Conservation (phyloP, 306 rosid species). For the Casuarina glauca region DNA sequence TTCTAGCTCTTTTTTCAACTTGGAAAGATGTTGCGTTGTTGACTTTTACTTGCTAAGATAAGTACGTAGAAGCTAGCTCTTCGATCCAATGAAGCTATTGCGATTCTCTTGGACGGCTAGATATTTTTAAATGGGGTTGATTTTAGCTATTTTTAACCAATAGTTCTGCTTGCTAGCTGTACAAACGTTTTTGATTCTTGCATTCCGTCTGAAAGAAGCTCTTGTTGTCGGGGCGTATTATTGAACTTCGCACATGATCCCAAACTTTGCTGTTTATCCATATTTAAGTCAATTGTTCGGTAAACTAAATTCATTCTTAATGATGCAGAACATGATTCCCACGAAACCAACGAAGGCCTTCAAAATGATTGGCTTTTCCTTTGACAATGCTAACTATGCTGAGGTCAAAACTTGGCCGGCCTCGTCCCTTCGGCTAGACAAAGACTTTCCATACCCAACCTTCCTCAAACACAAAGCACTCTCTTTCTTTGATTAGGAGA, state of each 20-base stretch:
- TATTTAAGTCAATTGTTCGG: slow-evolving; percentile 20
- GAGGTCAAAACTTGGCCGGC: slow-evolving; percentile 24
- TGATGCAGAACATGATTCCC: neutral
- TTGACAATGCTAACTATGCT: slow-evolving; percentile 3
- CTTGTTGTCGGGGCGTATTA: neutral
- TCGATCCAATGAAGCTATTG: neutral
- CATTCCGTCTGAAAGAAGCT: neutral
- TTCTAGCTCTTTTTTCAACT: too few species aligned
- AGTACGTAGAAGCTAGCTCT: neutral
- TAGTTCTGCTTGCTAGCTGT: too few species aligned
- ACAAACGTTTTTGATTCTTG: neutral
- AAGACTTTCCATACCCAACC: neutral
- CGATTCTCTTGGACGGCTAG: too few species aligned
- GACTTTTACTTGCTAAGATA: neutral
- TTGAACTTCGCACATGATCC: too few species aligned
- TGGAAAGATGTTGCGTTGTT: too few species aligned
- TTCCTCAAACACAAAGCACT: slow-evolving; percentile 1
- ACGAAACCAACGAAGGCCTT: slow-evolving; percentile 24
- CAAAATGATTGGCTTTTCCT: slow-evolving; percentile 21
- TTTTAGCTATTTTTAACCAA: too few species aligned
- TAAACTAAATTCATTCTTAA: neutral
- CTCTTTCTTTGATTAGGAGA: slow-evolving; percentile 26
- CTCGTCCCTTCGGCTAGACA: neutral
- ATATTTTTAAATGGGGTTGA: too few species aligned
- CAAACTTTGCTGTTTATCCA: slow-evolving; percentile 3